Base-by-base conservation (phyloP, 2,329 filamentous ascomycete genomes). In the Aureobasidium sp. region DNA sequence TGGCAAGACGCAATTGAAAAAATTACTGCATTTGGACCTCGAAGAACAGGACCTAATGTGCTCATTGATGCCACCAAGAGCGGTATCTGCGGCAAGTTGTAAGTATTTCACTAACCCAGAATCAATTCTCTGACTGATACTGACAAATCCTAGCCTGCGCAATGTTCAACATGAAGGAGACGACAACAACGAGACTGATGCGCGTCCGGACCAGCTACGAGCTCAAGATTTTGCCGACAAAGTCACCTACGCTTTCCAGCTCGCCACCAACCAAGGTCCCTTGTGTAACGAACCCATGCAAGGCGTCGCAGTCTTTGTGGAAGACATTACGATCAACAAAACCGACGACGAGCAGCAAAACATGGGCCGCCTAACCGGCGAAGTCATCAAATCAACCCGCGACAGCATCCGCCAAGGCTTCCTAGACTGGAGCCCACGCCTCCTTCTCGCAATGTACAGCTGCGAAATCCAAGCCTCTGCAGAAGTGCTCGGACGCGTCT, bases 401-500 rank as follows among this genome's bases (percentile, higher is more conserved):
- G 83, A 88, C 40, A 80, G 84, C n/a, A 89, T 98, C 57, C 81
- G 85, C 47, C 77, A 84, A 58, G 91, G 85, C 19, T 95, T 97
- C 75, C 75, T 96, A 16, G 93, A 97, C 74, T 98, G 93, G 93
- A 91, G 86, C 34, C 88, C 93, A 0, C 84, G 93, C n/a, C 80
- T 98, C 60, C 82, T 97, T 73, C 81, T 98, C 39, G 93, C 93
- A 48, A 97, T 97, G 89, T 98, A 98, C 74, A 89, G 83, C 53
- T 95, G 91, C 68, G 93, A 97, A 68, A 97, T 98, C 63, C 93
- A 97, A 77, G 90, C 91, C 25, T 90, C 88, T 19, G 83, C 90
- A 63, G 93, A 97, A 70, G 93, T 97, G 37, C 82, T 98, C 4
- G 93, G 93, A 19, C 85, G 89, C 25, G 93, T 97, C 29, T 98